These are phyloP conservation scores for Erythrobasidium hasegawianum DNA, from an alignment of 1,284 basidiomycete species.

Conservation along the genomic window DNA sequence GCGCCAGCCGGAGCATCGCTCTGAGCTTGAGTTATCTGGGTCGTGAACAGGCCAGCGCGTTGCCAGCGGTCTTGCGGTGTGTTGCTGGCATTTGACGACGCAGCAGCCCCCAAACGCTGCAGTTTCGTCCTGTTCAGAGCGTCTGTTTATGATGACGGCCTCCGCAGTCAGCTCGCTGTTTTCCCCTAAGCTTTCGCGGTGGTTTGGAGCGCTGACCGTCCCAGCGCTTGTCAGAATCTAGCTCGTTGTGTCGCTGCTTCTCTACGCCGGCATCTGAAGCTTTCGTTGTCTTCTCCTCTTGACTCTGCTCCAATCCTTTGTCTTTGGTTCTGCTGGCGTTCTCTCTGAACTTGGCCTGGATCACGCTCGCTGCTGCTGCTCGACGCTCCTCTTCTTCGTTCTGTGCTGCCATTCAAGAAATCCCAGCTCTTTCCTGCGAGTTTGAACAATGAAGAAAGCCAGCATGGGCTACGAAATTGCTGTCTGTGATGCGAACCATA, in stretches of 20 bases:
- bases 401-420: constrained; percentile 2
- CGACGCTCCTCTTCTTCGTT: not conserved
- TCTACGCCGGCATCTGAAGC: not conserved
- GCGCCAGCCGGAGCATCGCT: constrained; percentile 1
- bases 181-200: no score
- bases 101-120: constrained; percentile 7
- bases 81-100: constrained; percentile 16
- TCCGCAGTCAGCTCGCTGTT: not conserved
- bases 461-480: not conserved
- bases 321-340: not conserved
- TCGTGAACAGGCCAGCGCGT: constrained; percentile 11
- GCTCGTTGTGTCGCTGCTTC: not conserved
- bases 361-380: not conserved
- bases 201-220: constrained; percentile 7
- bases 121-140: constrained; percentile 13
- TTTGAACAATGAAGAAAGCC: not conserved
- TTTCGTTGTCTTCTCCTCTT: not conserved
- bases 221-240: constrained; percentile 10
- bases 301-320: not conserved
- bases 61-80: constrained; percentile 12
- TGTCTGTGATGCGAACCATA: not conserved
- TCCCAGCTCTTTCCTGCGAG: not conserved
- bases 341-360: not conserved
- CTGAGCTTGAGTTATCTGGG: constrained; percentile 21
- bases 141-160: constrained; percentile 7